A percentile compares a stretch with the other conserved stretches of the same genome.
phyloP scores from a whole-genome alignment of 1,284 basidiomycete species.

The Fomitiporia mediterranea region DNA sequence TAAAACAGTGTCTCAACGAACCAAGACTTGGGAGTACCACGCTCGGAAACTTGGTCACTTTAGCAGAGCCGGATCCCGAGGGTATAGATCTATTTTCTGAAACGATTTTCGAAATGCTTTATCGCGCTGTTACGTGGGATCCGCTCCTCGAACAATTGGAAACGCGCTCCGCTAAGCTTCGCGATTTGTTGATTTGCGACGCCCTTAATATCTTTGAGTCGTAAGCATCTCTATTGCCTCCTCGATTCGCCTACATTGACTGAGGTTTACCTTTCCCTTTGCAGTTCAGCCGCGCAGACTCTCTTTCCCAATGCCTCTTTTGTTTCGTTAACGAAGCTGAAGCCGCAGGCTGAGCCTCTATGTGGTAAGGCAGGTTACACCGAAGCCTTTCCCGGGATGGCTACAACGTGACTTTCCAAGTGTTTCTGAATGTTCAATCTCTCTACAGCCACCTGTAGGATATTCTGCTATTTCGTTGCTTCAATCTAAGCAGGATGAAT shows the following conservation, averaged over 20 bases:
- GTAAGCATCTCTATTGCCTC: neutral
- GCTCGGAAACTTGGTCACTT: neutral
- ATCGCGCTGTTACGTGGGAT: neutral
- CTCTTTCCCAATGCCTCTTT: neutral
- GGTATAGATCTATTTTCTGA: neutral
- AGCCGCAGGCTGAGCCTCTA: neutral
- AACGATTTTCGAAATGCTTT: conserved; percentile 5
- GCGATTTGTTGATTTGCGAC: neutral
- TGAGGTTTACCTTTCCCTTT: neutral
- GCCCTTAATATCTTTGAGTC: neutral
- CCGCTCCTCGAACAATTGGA: neutral
- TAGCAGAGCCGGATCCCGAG: neutral
- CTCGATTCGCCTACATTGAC: no score
- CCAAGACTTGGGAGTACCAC: neutral
- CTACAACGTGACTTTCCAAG: no score
- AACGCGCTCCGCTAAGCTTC: neutral
- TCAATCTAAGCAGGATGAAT: no score
- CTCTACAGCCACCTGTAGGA: no score
- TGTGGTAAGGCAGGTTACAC: no score
- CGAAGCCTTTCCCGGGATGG: no score
- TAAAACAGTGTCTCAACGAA: no score
- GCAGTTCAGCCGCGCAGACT: neutral
- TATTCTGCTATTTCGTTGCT: no score
- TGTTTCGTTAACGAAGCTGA: neutral
- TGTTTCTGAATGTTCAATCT: no score